phyloP scores from a whole-genome alignment of 192 early-diverging fungal species.

The Coemansia sp. region DNA sequence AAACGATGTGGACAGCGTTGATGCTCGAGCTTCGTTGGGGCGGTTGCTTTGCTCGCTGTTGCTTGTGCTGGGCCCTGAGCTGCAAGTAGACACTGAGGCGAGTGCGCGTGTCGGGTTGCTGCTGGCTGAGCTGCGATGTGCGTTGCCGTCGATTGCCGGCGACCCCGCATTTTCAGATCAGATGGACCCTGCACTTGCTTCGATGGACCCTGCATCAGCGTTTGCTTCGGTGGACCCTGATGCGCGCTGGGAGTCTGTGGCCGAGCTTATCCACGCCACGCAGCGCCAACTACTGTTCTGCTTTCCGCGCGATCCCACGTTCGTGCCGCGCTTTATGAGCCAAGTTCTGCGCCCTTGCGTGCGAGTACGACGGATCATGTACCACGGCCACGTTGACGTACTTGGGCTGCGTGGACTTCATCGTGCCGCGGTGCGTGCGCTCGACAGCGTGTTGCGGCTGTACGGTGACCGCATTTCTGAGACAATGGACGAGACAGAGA shows the following conservation, averaged over 20 bases:
- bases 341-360: conserved; percentile 34
- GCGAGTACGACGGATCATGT: conserved; percentile 13
- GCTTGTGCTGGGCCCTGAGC: conserved; percentile 89
- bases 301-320: conserved; percentile 6
- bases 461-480: conserved; percentile 22
- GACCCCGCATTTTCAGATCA: neutral
- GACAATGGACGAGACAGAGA: neutral
- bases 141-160: conserved; percentile 40
- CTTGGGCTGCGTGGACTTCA: conserved; percentile 20
- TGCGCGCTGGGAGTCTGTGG: conserved; percentile 39
- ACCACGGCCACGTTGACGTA: conserved; percentile 3
- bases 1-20: conserved; percentile 54
- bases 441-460: conserved; percentile 39
- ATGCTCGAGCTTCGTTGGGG: conserved; percentile 69
- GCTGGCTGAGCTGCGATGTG: conserved; percentile 76
- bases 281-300: conserved; percentile 47
- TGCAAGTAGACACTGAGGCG: conserved; percentile 68
- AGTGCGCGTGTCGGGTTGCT: conserved; percentile 80
- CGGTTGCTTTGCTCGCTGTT: conserved; percentile 86
- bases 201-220: too few species aligned
- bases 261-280: conserved; percentile 29
- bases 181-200: too few species aligned
- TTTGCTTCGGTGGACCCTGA: conserved; percentile 28
- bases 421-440: conserved; percentile 25
- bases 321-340: conserved; percentile 17